Conservation (phyloP, 495 filamentous ascomycete genomes). For the Xylaria scruposa region DNA sequence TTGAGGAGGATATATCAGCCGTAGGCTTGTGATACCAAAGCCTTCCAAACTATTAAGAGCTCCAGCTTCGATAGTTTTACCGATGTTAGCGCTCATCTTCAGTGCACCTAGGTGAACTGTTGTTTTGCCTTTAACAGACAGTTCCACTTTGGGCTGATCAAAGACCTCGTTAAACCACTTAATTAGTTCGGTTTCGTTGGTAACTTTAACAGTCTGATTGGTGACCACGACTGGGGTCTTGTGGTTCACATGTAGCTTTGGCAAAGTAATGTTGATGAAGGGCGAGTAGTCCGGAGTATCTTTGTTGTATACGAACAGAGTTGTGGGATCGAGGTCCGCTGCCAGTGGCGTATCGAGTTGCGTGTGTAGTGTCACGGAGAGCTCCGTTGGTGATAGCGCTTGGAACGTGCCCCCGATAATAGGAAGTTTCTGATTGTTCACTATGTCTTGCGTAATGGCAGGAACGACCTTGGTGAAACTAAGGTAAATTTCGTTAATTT, state of each 20-base stretch:
- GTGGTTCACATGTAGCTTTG: conserved; percentile 41
- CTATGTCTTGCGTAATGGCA: conserved; percentile 52
- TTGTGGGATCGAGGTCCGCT: conserved; percentile 44
- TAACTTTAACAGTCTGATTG: conserved; percentile 45
- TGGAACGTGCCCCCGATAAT: conserved; percentile 47
- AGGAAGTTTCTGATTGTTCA: conserved; percentile 47
- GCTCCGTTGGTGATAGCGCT: conserved; percentile 40
- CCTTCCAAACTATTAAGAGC: conserved; percentile 52
- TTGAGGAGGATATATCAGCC: conserved; percentile 47
- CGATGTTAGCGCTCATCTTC: conserved; percentile 43
- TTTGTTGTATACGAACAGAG: conserved; percentile 48
- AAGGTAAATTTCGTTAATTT: neutral
- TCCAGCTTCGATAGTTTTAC: conserved; percentile 49
- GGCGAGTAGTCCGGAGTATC: conserved; percentile 41
- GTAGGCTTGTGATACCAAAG: conserved; percentile 51
- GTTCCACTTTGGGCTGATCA: conserved; percentile 41
- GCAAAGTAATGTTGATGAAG: conserved; percentile 46
- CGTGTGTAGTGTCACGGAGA: conserved; percentile 48
- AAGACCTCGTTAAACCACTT: conserved; percentile 48
- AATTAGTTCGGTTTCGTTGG: conserved; percentile 48
- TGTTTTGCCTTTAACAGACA: conserved; percentile 47
- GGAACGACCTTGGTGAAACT: conserved; percentile 48
- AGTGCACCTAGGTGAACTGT: conserved; percentile 47
- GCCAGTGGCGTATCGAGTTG: conserved; percentile 46
- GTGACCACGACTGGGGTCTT: conserved; percentile 46